Evolutionary conservation across 805 yeast genomes (phyloP).

Genomic region (Saturnispora gosingensis): DNA sequence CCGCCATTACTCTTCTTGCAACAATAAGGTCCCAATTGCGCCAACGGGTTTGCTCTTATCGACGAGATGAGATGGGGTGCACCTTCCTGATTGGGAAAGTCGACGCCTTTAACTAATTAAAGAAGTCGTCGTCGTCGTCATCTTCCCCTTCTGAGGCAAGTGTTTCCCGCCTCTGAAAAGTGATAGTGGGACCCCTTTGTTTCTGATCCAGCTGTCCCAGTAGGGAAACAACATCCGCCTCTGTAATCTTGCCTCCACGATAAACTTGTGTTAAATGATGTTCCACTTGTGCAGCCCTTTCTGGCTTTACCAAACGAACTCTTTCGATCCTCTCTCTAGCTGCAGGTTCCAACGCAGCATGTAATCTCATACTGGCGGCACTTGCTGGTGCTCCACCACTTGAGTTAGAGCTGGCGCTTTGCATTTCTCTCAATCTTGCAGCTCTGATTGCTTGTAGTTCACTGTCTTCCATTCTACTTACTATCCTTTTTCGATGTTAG

Average conservation of each 20-base stretch:
- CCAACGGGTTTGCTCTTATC: neutral
- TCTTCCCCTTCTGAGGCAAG: conserved; percentile 21
- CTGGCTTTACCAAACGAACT: conserved; percentile 83
- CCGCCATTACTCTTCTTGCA: neutral
- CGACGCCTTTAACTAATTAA: conserved; percentile 14
- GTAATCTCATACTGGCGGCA: conserved; percentile 23
- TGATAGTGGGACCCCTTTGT: conserved; percentile 47
- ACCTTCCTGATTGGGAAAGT: conserved; percentile 8
- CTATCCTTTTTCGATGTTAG: neutral
- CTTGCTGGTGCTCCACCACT: conserved; percentile 3
- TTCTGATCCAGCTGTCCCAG: conserved; percentile 76
- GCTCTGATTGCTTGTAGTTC: conserved; percentile 87
- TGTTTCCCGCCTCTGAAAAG: conserved; percentile 58
- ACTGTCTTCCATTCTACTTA: conserved; percentile 70
- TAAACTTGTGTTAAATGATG: conserved; percentile 64
- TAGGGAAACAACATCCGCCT: conserved; percentile 73
- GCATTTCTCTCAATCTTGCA: conserved; percentile 84
- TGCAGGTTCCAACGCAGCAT: conserved; percentile 63
- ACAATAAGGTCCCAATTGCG: neutral
- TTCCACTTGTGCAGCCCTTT: conserved; percentile 83
- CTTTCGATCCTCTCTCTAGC: conserved; percentile 86
- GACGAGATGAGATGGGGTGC: neutral
- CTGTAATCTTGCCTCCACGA: conserved; percentile 73
- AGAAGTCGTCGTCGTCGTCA: conserved; percentile 27
- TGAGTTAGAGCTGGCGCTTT: conserved; percentile 25